Percentiles rank a stretch among this genome's conserved stretches.
Evolutionary conservation across 352 stramenopile species (phyloP).

Genomic region (Phytophthora aleatoria): DNA sequence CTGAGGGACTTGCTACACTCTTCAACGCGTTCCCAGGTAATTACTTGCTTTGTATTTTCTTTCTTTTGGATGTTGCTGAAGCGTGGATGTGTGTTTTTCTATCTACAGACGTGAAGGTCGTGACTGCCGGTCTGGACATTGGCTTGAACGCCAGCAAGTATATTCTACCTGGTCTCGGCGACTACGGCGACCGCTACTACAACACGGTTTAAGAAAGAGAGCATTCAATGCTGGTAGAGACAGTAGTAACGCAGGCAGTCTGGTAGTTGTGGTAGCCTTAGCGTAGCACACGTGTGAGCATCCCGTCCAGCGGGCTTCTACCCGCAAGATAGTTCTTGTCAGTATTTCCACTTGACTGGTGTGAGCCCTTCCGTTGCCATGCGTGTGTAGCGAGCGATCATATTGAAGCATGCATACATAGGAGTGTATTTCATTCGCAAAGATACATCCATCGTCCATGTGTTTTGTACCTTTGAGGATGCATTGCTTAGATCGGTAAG

Average conservation of each 20-base stretch:
- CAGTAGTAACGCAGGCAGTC: conserved; percentile 18
- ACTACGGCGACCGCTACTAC: conserved; percentile 96
- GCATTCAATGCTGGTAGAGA: background rate
- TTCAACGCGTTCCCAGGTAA: conserved; percentile 74
- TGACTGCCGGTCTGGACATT: conserved; percentile 82
- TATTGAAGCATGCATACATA: conserved; percentile 8
- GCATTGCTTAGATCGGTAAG: too few species aligned
- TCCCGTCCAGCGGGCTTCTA: conserved; percentile 1
- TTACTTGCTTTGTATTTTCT: background rate
- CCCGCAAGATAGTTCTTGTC: conserved; percentile 13
- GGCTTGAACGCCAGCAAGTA: conserved; percentile 95
- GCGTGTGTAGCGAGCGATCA: background rate
- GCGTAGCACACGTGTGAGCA: background rate
- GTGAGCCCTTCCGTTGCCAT: conserved; percentile 10
- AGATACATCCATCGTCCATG: conserved; percentile 7
- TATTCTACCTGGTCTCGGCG: conserved; percentile 95
- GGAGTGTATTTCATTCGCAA: conserved; percentile 9
- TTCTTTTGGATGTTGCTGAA: conserved; percentile 5
- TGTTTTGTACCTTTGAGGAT: background rate
- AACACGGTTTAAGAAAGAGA: conserved; percentile 52
- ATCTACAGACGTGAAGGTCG: conserved; percentile 61
- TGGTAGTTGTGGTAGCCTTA: conserved; percentile 13
- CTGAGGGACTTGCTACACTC: conserved; percentile 88
- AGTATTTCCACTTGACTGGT: conserved; percentile 17
- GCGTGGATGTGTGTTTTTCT: background rate